Evolutionary conservation across 2,329 filamentous ascomycete genomes (phyloP), one percentile per base, ranked within the genome.

Genomic region (Didymellaceae sp.): DNA sequence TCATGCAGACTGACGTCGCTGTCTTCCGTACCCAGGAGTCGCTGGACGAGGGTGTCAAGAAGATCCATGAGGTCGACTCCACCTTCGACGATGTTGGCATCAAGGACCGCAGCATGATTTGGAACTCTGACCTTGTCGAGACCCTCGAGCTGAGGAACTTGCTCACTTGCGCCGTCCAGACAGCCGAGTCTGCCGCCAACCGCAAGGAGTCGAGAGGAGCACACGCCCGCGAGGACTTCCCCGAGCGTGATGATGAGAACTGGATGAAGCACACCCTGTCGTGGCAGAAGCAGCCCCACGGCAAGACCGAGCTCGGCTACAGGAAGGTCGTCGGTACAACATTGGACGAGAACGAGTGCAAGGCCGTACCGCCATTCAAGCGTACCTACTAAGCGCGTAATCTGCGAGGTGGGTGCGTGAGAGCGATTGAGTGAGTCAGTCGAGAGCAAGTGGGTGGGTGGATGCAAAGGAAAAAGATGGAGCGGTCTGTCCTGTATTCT

Each of bases 211-310:
- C 91, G 48, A 90, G 94, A 79, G 94, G 94, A 74, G 94, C 94
- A 18, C 94, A 99, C 77, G 94, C 94, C 61, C 89, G 94, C 63
- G 94, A 99, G 81, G 94, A 99, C 74, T 97, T 77, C 83, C 93
- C 93, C 50, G 92, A 97, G 14, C 88, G 94, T 80, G 90, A 97
- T 72, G 94, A 99, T 73, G 82, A 87, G 77, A 88, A 95, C 76
- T 97, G 93, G 93, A 97, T 97, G 93, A 97, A 97, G 87, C 94
- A 99, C 84, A 96, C 91, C 35, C 84, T 99, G 55, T 91, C 88
- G 62, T 99, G 88, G 88, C 94, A 99, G 83, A 95, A 91, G 87
- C 75, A 87, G 72, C 90, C 92, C 25, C 93, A 97, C 70, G 89
- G 88, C 72, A 85, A 91, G 79, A 86, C 94, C 47, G 88, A 97